phyloP scores from a whole-genome alignment of 2,329 filamentous ascomycete species.

The Penicillium concentricum region DNA sequence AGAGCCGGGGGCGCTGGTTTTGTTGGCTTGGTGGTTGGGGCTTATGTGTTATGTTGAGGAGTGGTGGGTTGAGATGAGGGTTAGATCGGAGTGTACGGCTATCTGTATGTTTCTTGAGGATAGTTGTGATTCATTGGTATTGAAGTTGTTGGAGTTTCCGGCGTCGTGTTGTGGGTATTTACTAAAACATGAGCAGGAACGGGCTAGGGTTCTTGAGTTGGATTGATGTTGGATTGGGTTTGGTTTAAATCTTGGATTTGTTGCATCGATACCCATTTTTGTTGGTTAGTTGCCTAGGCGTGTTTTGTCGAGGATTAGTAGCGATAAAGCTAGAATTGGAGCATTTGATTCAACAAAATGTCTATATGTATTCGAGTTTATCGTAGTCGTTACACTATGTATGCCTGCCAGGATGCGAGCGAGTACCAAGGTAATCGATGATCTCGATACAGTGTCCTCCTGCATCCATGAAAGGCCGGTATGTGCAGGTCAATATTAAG shows the following conservation, averaged over 20 bases:
- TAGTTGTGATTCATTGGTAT: slow-evolving; percentile 27
- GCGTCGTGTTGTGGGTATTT: slow-evolving; percentile 35
- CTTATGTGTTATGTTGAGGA: slow-evolving; percentile 26
- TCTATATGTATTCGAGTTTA: neutral
- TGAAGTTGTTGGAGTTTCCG: slow-evolving; percentile 35
- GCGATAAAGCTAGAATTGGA: neutral
- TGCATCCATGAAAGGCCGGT: neutral
- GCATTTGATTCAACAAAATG: neutral
- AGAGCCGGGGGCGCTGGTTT: slow-evolving; percentile 32
- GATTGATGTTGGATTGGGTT: slow-evolving; percentile 2
- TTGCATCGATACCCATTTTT: neutral
- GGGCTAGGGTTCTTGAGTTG: slow-evolving; percentile 5
- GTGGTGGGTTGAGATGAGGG: slow-evolving; percentile 34
- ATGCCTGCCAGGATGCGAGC: neutral
- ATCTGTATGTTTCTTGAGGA: slow-evolving; percentile 39
- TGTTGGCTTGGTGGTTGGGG: slow-evolving; percentile 38
- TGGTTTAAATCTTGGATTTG: neutral
- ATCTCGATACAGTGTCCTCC: neutral
- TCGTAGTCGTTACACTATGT: neutral
- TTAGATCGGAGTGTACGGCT: slow-evolving; percentile 36
- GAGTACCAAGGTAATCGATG: neutral
- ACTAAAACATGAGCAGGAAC: slow-evolving; percentile 25
- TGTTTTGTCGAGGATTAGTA: neutral
- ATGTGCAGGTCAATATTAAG: slow-evolving; percentile 12
- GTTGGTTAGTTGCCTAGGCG: neutral